Evolutionary conservation across 2,329 filamentous ascomycete genomes (phyloP).

Genomic region (Diaporthe humulicola): DNA sequence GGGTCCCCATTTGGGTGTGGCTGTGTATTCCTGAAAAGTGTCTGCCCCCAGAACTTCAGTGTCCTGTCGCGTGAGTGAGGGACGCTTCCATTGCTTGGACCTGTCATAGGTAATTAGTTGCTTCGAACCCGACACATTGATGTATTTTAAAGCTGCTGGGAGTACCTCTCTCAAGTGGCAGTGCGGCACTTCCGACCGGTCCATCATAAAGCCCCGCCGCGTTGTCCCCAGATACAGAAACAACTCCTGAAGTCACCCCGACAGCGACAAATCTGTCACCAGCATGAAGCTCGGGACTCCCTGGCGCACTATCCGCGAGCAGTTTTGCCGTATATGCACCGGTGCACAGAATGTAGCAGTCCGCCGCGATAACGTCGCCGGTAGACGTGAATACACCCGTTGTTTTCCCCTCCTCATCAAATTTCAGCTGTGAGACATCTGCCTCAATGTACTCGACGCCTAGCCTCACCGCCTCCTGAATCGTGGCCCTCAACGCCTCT

Average conservation of each 20-base stretch:
- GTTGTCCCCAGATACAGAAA: not conserved
- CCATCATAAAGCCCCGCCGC: not conserved
- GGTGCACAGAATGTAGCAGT: not conserved
- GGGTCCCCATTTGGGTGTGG: not conserved
- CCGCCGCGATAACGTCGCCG: not conserved
- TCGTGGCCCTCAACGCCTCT: not conserved
- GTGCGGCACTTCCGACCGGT: not conserved
- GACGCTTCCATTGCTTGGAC: not conserved
- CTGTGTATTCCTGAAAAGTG: not conserved
- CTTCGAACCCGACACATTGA: not conserved
- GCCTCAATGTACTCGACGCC: not conserved
- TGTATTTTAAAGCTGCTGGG: not conserved
- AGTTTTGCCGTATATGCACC: slow-evolving; percentile 1
- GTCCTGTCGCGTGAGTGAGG: not conserved
- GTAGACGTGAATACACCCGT: not conserved
- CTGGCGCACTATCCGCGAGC: not conserved
- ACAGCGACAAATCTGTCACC: not conserved
- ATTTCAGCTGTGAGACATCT: not conserved
- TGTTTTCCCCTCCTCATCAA: not conserved
- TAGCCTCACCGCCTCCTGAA: not conserved
- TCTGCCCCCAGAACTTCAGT: slow-evolving; percentile 10
- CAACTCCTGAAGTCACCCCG: not conserved
- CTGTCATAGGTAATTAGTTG: not conserved
- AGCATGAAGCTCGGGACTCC: not conserved
- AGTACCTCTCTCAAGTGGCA: not conserved